These are phyloP conservation scores for Pseudogymnoascus sp. DNA, from an alignment of 2,329 filamentous ascomycete genomes.

Conservation along the genomic window DNA sequence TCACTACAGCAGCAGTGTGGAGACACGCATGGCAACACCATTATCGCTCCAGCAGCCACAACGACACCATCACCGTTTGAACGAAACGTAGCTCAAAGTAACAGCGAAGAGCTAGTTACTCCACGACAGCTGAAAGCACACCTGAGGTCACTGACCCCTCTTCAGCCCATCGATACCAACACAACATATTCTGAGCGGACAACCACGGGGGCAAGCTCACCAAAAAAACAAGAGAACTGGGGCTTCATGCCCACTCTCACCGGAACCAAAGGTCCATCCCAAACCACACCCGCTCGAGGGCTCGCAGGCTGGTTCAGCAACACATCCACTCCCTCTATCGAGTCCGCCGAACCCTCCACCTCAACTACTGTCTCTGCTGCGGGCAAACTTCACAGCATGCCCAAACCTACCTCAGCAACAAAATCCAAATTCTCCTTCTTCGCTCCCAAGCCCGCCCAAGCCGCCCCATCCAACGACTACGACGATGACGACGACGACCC, in stretches of 20 bases:
- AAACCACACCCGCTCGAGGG: neutral
- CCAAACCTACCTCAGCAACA: neutral
- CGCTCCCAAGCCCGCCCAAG: neutral
- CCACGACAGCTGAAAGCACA: neutral
- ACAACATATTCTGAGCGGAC: neutral
- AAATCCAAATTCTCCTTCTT: constrained; percentile 1
- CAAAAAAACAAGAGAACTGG: neutral
- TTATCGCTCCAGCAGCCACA: neutral
- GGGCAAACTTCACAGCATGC: neutral
- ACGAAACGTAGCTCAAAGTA: neutral
- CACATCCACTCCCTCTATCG: neutral
- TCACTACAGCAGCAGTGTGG: neutral
- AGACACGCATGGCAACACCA: neutral
- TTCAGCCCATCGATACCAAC: neutral
- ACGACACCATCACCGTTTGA: neutral
- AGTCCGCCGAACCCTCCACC: neutral
- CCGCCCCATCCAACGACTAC: neutral
- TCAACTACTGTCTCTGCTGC: neutral
- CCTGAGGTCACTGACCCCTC: neutral
- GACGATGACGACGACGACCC: neutral
- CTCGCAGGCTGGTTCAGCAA: neutral
- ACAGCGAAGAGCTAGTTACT: neutral
- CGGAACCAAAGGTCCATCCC: neutral
- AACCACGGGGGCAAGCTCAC: neutral
- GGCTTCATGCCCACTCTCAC: neutral